These are phyloP conservation scores for Ottelia alismoides DNA, from an alignment of 106 monocot species.

Conservation along the genomic window DNA sequence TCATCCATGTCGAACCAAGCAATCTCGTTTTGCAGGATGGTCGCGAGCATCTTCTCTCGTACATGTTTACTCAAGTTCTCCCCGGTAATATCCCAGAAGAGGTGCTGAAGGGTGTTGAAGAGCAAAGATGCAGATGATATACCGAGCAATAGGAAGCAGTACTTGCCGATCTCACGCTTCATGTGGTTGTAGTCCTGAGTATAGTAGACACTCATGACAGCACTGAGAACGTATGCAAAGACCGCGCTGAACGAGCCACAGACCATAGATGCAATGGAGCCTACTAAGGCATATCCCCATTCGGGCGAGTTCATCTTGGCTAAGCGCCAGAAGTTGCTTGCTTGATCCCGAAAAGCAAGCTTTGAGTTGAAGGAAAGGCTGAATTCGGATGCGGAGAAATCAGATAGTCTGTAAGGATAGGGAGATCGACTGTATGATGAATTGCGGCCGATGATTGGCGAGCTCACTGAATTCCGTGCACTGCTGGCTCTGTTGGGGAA, in stretches of 20 bases:
- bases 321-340: conserved; percentile 60
- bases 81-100: conserved; percentile 78
- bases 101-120: conserved; percentile 69
- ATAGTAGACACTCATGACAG: conserved; percentile 67
- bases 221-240: conserved; percentile 77
- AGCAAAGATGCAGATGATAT: conserved; percentile 54
- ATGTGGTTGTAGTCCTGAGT: conserved; percentile 43
- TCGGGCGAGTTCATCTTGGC: conserved; percentile 85
- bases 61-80: conserved; percentile 65
- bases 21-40: conserved; percentile 51
- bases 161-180: conserved; percentile 52
- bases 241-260: conserved; percentile 69
- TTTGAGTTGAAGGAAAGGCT: conserved; percentile 24
- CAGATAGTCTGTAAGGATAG: conserved; percentile 55
- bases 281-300: conserved; percentile 59
- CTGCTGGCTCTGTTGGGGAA: no score
- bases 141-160: conserved; percentile 68
- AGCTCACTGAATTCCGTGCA: conserved; percentile 65
- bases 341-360: conserved; percentile 60
- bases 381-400: conserved; percentile 49
- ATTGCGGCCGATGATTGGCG: conserved; percentile 55
- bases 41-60: conserved; percentile 55
- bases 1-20: conserved; percentile 80
- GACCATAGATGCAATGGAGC: conserved; percentile 58
- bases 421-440: conserved; percentile 78